These are phyloP conservation scores for Microthlaspi erraticum DNA, from an alignment of 345 rosid species.

Conservation along the genomic window DNA sequence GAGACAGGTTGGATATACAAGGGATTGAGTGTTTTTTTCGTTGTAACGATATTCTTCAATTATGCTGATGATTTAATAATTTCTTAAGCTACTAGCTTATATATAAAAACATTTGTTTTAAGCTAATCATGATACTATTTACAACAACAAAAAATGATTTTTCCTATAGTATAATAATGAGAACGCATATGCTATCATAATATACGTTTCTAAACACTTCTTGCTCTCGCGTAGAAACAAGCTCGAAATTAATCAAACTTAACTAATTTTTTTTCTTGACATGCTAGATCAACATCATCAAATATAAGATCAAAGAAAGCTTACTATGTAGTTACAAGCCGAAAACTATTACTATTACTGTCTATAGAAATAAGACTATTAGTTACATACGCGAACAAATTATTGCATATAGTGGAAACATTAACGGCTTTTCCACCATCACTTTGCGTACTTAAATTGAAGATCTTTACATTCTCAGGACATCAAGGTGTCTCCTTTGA, in stretches of 20 bases:
- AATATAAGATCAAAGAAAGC: background rate
- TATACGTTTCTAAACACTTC: slow-evolving; percentile 28
- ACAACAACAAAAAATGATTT: background rate
- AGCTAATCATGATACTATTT: slow-evolving; percentile 15
- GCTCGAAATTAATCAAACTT: slow-evolving; percentile 22
- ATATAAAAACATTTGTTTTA: background rate
- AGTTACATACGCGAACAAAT: slow-evolving; percentile 36
- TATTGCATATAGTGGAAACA: slow-evolving; percentile 33
- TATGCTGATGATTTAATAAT: slow-evolving; percentile 17
- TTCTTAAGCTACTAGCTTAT: slow-evolving; percentile 31
- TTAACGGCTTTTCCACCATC: slow-evolving; percentile 30
- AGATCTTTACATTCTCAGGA: slow-evolving; percentile 31
- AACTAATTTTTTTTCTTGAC: background rate
- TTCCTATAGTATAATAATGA: slow-evolving; percentile 43
- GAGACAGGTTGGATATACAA: slow-evolving; percentile 39
- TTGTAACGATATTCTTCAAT: slow-evolving; percentile 26
- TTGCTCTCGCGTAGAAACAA: slow-evolving; percentile 31
- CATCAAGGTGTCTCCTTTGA: slow-evolving; percentile 33
- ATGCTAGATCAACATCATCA: slow-evolving; percentile 1
- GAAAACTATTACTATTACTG: slow-evolving; percentile 3
- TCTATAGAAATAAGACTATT: slow-evolving; percentile 21
- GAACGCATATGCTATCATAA: slow-evolving; percentile 19
- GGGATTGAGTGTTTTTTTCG: slow-evolving; percentile 31
- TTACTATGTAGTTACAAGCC: slow-evolving; percentile 17
- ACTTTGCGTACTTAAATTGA: slow-evolving; percentile 38